These are phyloP conservation scores for Fusarium oxysporum DNA, from an alignment of 2,329 filamentous ascomycete species.

Conservation along the genomic window DNA sequence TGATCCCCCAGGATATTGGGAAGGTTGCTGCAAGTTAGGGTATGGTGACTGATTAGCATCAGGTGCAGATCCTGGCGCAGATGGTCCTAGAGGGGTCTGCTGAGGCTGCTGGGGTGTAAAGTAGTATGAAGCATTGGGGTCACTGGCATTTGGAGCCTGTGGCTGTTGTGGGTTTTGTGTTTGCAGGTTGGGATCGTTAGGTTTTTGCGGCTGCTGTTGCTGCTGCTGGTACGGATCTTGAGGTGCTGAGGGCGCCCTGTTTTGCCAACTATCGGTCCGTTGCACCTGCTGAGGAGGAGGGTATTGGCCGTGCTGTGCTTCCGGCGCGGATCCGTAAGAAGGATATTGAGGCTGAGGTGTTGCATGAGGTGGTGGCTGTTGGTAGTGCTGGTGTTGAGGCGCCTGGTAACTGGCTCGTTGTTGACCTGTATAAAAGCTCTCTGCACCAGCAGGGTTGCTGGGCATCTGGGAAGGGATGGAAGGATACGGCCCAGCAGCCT, in stretches of 20 bases:
- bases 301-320: conserved; percentile 57
- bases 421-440: conserved; percentile 85
- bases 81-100: conserved; percentile 52
- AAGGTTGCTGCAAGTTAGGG: conserved; percentile 61
- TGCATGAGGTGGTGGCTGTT: conserved; percentile 47
- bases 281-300: conserved; percentile 60
- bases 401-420: conserved; percentile 63
- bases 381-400: conserved; percentile 54
- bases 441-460: conserved; percentile 66
- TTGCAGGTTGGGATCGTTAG: conserved; percentile 43
- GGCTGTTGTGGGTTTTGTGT: conserved; percentile 48
- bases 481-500: conserved; percentile 75
- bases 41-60: conserved; percentile 64
- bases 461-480: conserved; percentile 69
- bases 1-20: conserved; percentile 59
- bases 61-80: conserved; percentile 53
- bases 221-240: conserved; percentile 48
- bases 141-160: conserved; percentile 50
- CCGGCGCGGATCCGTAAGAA: conserved; percentile 56
- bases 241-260: conserved; percentile 53
- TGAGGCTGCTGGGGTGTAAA: conserved; percentile 58
- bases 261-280: conserved; percentile 64
- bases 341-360: conserved; percentile 55
- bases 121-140: conserved; percentile 70
- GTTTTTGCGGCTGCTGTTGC: conserved; percentile 15